Percentiles rank a stretch among this genome's conserved stretches.
Evolutionary conservation across 345 rosid species (phyloP).

Genomic region (Lepidium sativum): DNA sequence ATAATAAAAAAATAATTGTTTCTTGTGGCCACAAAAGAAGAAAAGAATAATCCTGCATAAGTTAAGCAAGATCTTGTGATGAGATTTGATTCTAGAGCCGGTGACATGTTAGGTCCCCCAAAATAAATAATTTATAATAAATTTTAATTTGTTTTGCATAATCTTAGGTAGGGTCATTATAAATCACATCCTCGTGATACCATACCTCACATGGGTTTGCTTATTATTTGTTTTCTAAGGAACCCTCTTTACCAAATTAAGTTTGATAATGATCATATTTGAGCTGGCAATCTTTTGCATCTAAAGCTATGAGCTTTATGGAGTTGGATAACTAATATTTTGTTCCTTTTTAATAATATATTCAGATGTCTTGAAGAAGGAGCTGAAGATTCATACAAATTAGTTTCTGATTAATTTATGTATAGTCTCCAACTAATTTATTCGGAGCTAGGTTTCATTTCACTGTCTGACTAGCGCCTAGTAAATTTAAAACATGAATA

Average conservation of each 20-base stretch:
- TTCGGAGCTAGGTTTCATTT: too few relatives aligned
- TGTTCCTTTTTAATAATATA: background rate
- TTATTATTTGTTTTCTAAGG: background rate
- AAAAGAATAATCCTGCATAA: conserved; percentile 13
- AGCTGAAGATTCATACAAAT: conserved; percentile 92
- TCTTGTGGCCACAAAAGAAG: conserved; percentile 2
- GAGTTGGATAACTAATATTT: conserved; percentile 4
- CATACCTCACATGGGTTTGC: conserved; percentile 28
- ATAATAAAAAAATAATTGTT: background rate
- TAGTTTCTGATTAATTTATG: too few relatives aligned
- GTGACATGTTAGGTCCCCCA: conserved; percentile 18
- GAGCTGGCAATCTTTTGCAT: conserved; percentile 20
- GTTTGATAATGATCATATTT: background rate
- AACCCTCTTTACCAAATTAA: background rate
- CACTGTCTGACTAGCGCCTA: too few relatives aligned
- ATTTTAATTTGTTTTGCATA: conserved; percentile 8
- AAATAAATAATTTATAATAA: background rate
- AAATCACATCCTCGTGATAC: conserved; percentile 13
- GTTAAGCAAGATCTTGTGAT: conserved; percentile 14
- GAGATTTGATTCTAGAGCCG: conserved; percentile 24
- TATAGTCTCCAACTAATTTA: too few relatives aligned
- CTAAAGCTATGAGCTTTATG: conserved; percentile 1
- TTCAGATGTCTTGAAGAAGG: conserved; percentile 89
- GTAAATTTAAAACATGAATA: too few relatives aligned
- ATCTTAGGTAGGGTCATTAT: conserved; percentile 24